These are phyloP conservation scores for Agapanthus africanus DNA, from an alignment of 106 monocot species.

Conservation along the genomic window DNA sequence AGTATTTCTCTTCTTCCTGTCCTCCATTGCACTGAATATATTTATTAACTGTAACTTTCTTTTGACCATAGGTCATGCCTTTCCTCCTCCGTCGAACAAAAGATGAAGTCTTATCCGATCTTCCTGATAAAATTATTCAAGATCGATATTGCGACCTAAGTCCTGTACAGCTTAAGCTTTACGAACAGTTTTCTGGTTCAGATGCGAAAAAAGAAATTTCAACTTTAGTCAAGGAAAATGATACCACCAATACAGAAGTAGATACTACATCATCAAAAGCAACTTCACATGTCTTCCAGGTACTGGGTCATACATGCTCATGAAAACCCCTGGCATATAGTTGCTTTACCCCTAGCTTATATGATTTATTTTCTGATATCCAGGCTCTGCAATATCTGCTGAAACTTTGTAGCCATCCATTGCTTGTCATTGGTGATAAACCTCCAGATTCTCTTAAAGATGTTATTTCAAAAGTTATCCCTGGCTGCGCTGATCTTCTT, in stretches of 20 bases:
- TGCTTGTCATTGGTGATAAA: constrained; percentile 83
- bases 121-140: constrained; percentile 98
- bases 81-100: constrained; percentile 95
- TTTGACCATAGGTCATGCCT: constrained; percentile 75
- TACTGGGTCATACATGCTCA: constrained; percentile 14
- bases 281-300: constrained; percentile 95
- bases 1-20: not conserved
- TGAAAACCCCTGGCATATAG: not conserved
- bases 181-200: constrained; percentile 83
- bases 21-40: not conserved
- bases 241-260: constrained; percentile 19
- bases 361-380: constrained; percentile 8
- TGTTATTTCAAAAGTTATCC: constrained; percentile 42
- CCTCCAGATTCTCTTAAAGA: constrained; percentile 40
- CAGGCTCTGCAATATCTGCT: constrained; percentile 90
- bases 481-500: constrained; percentile 38
- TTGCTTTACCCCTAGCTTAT: not conserved
- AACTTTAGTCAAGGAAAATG: constrained; percentile 40
- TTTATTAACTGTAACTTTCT: not conserved
- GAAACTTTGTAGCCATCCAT: constrained; percentile 96
- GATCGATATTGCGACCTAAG: constrained; percentile 95
- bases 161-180: constrained; percentile 77
- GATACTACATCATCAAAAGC: constrained; percentile 34
- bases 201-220: constrained; percentile 70
- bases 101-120: constrained; percentile 94